Conservation (phyloP, 164 flowering plant genomes). For the Magnolia kwangsiensis region DNA sequence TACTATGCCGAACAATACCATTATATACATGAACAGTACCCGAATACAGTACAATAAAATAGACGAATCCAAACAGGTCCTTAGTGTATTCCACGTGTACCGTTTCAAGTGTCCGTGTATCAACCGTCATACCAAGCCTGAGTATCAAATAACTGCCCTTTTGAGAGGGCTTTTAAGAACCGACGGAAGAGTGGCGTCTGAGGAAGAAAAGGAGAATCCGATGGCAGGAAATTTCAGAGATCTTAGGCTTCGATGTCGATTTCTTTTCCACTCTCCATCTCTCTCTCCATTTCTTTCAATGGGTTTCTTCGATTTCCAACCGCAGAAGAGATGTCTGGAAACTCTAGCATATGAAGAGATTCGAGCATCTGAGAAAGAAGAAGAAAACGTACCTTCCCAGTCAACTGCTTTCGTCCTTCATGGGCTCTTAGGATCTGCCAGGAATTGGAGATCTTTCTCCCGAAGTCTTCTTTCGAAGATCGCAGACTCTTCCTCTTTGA, state of each 20-base stretch:
- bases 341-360: slow-evolving; percentile 88
- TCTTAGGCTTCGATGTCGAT: not conserved
- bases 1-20: no score
- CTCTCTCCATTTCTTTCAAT: not conserved
- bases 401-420: slow-evolving; percentile 80
- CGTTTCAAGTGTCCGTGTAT: no score
- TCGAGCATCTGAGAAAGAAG: slow-evolving; percentile 28
- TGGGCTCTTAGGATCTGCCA: slow-evolving; percentile 78
- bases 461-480: slow-evolving; percentile 59
- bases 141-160: no score
- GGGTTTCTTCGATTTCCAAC: not conserved
- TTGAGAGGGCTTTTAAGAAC: no score
- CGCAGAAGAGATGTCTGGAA: slow-evolving; percentile 30
- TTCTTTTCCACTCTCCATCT: not conserved
- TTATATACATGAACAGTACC: no score
- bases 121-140: no score
- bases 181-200: not conserved
- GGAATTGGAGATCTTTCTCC: slow-evolving; percentile 91
- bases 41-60: no score
- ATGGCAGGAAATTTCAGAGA: not conserved
- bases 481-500: slow-evolving; percentile 35
- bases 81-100: no score
- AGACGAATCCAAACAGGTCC: no score
- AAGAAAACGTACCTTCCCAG: slow-evolving; percentile 16
- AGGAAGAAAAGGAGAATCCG: not conserved